Conservation (phyloP, 768 basidiomycete genomes). For the Xanthoconium purpureum region DNA sequence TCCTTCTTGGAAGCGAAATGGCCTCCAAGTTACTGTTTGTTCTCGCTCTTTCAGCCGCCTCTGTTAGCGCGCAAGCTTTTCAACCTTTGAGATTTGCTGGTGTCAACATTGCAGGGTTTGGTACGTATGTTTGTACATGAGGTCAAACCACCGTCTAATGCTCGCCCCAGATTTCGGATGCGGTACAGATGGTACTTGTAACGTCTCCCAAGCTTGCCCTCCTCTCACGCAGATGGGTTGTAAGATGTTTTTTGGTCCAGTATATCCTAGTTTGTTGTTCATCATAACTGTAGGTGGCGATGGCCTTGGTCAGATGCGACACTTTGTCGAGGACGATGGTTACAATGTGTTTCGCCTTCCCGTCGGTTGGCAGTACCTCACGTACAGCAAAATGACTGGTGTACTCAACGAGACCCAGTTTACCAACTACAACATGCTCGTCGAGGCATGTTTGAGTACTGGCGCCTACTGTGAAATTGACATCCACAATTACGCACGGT, state of each 20-base stretch:
- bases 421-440: conserved; percentile 48
- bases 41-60: conserved; percentile 6
- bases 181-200: conserved; percentile 42
- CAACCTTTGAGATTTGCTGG: conserved; percentile 37
- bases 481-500: conserved; percentile 61
- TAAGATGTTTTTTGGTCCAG: conserved; percentile 11
- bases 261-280: not conserved
- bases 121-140: not conserved
- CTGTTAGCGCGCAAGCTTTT: conserved; percentile 17
- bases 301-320: conserved; percentile 52
- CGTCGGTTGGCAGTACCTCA: conserved; percentile 57
- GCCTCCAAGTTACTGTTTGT: conserved; percentile 14
- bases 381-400: conserved; percentile 36
- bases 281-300: conserved; percentile 8
- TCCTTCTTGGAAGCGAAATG: conserved; percentile 13
- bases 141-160: not conserved
- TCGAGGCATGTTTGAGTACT: conserved; percentile 38
- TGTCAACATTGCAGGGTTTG: conserved; percentile 55
- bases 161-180: conserved; percentile 43
- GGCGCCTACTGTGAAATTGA: conserved; percentile 57
- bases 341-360: conserved; percentile 61
- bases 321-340: conserved; percentile 53
- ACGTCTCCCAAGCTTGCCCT: conserved; percentile 37
- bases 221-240: conserved; percentile 46
- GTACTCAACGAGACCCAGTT: conserved; percentile 44